Conservation (phyloP, 179 eudicot genomes). For the Actinidia polygama region DNA sequence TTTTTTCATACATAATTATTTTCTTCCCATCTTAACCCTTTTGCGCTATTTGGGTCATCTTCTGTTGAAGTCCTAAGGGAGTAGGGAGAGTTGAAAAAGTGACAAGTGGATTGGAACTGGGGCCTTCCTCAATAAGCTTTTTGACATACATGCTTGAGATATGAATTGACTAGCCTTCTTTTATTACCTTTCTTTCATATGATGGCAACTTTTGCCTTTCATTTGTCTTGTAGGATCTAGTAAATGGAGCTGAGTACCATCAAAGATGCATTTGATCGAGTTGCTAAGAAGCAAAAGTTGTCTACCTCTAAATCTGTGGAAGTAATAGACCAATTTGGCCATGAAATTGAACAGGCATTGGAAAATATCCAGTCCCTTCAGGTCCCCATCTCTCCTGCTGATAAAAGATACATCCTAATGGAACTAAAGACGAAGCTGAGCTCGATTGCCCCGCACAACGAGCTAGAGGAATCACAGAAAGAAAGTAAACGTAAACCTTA, state of each 20-base stretch:
- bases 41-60: neutral
- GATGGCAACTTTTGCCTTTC: neutral
- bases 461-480: conserved; percentile 57
- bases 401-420: conserved; percentile 45
- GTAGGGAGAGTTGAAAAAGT: neutral
- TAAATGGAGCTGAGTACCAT: conserved; percentile 70
- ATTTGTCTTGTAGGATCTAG: conserved; percentile 19
- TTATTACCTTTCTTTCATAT: neutral
- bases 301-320: conserved; percentile 64
- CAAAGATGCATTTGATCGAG: conserved; percentile 78
- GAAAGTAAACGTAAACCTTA: conserved; percentile 63
- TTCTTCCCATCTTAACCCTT: too few relatives aligned
- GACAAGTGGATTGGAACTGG: neutral
- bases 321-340: conserved; percentile 56
- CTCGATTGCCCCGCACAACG: conserved; percentile 44
- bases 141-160: neutral
- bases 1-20: neutral
- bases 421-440: conserved; percentile 69
- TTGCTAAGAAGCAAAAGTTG: conserved; percentile 78
- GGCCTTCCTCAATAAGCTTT: neutral
- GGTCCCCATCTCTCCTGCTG: conserved; percentile 38
- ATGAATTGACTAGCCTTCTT: neutral
- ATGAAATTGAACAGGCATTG: conserved; percentile 48
- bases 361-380: conserved; percentile 47
- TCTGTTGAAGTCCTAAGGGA: neutral